Evolutionary conservation across 2,329 filamentous ascomycete species (phyloP).

Genomic region (Orbilia brochopaga): DNA sequence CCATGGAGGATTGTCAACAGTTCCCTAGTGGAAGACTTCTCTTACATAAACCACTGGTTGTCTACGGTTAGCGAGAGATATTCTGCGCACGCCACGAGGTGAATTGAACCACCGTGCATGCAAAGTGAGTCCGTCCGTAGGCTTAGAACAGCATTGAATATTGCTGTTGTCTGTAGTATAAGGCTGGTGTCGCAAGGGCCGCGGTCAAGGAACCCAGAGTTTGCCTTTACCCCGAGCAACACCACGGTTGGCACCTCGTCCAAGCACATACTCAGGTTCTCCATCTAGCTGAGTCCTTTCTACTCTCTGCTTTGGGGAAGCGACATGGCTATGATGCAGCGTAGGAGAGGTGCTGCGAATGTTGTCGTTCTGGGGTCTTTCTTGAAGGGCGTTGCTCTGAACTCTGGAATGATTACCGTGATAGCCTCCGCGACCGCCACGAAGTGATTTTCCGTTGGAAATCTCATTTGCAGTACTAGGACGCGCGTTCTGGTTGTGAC

Average conservation of each 20-base stretch:
- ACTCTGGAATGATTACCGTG: conserved; percentile 22
- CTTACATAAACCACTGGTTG: too few relatives aligned
- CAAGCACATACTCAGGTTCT: conserved; percentile 54
- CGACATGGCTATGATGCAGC: conserved; percentile 25
- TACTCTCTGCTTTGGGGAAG: conserved; percentile 18
- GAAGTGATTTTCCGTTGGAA: conserved; percentile 8
- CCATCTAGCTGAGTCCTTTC: conserved; percentile 21
- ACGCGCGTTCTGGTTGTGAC: conserved; percentile 43
- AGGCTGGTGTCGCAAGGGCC: background rate
- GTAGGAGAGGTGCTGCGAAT: conserved; percentile 33
- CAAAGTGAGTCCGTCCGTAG: conserved; percentile 2
- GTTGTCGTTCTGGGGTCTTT: conserved; percentile 17
- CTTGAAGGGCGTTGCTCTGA: conserved; percentile 9
- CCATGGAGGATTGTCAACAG: background rate
- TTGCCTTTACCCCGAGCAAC: conserved; percentile 55
- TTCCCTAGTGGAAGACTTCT: background rate
- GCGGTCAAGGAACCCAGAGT: conserved; percentile 54
- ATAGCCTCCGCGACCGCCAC: conserved; percentile 38
- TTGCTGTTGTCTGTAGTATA: conserved; percentile 12
- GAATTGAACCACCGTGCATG: too few relatives aligned
- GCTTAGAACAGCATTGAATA: background rate
- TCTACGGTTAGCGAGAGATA: too few relatives aligned
- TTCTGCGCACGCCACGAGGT: too few relatives aligned
- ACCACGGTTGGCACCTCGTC: conserved; percentile 54
- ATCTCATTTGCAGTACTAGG: conserved; percentile 8